A percentile compares a stretch with the other conserved stretches of the same genome.
phyloP scores from a whole-genome alignment of 2,329 filamentous ascomycete genomes.

The Pseudogymnoascus sp. region DNA sequence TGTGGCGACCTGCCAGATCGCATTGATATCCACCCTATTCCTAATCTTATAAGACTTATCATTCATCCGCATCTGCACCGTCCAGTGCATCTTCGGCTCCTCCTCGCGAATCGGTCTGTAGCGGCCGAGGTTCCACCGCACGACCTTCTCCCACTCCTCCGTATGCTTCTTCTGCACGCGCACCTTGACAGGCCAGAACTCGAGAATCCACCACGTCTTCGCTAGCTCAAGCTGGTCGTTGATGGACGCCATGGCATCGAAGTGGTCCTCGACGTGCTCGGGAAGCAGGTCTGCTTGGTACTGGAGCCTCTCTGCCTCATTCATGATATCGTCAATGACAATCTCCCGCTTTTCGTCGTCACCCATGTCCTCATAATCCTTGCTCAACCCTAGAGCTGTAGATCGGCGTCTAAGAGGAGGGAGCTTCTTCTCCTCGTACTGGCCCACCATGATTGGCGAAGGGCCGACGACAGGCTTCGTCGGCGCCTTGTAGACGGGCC shows the following conservation, averaged over 20 bases:
- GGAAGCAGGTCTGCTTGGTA: constrained; percentile 25
- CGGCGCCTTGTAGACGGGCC: constrained; percentile 31
- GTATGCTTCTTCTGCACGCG: constrained; percentile 26
- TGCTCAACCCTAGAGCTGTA: constrained; percentile 24
- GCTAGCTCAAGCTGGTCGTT: constrained; percentile 34
- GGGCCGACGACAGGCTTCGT: constrained; percentile 29
- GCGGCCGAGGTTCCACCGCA: constrained; percentile 32
- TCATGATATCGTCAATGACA: background rate
- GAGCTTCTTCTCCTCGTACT: constrained; percentile 28
- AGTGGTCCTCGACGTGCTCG: constrained; percentile 36
- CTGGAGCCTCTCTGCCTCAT: constrained; percentile 7
- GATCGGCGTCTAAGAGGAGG: constrained; percentile 29
- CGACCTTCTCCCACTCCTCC: constrained; percentile 32
- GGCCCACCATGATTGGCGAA: constrained; percentile 30
- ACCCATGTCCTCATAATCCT: constrained; percentile 20
- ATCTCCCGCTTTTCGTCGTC: constrained; percentile 10
- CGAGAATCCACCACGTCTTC: constrained; percentile 37
- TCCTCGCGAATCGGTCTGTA: constrained; percentile 31
- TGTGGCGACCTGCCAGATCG: constrained; percentile 27
- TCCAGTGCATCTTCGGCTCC: constrained; percentile 37
- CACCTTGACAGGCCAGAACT: constrained; percentile 37
- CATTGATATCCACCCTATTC: constrained; percentile 24
- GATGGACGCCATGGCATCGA: constrained; percentile 33
- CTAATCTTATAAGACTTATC: constrained; percentile 31
- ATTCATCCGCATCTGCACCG: constrained; percentile 31